Conservation (phyloP, 345 rosid species). For the Passiflora organensis region DNA sequence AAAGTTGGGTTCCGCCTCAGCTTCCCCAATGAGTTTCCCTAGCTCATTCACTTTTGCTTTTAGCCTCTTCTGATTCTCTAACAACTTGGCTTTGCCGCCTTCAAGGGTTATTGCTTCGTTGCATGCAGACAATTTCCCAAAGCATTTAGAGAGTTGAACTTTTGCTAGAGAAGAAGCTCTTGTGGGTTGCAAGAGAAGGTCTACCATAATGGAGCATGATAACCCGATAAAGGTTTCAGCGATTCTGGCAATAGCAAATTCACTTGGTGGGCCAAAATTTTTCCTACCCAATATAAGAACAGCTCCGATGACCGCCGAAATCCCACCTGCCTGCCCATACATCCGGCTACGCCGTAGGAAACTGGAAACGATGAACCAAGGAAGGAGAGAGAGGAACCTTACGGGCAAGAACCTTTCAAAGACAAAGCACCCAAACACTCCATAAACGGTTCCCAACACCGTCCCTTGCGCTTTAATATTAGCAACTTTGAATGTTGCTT, state of each 20-base stretch:
- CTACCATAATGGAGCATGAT: constrained; percentile 61
- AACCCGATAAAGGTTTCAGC: constrained; percentile 79
- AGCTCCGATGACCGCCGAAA: constrained; percentile 80
- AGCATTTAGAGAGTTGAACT: constrained; percentile 40
- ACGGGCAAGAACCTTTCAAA: constrained; percentile 56
- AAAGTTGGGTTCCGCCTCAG: constrained; percentile 77
- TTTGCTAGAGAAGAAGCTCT: constrained; percentile 73
- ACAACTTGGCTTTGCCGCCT: constrained; percentile 22
- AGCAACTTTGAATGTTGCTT: constrained; percentile 72
- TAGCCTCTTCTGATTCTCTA: constrained; percentile 44
- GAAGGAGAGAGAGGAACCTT: constrained; percentile 72
- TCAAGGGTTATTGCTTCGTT: constrained; percentile 35
- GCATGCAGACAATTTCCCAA: constrained; percentile 42
- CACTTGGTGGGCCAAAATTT: constrained; percentile 68
- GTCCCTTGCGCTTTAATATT: constrained; percentile 90
- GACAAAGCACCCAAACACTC: constrained; percentile 74
- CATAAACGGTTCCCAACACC: constrained; percentile 81
- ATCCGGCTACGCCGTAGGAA: constrained; percentile 61
- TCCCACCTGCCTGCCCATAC: constrained; percentile 87
- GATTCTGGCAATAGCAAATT: constrained; percentile 82
- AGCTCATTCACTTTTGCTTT: constrained; percentile 40
- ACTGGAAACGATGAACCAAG: constrained; percentile 75
- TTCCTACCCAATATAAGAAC: constrained; percentile 70
- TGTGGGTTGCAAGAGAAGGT: constrained; percentile 53
- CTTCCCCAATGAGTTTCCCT: constrained; percentile 57